Conservation (phyloP, 2,329 filamentous ascomycete species). For the Emergomyces orientalis region DNA sequence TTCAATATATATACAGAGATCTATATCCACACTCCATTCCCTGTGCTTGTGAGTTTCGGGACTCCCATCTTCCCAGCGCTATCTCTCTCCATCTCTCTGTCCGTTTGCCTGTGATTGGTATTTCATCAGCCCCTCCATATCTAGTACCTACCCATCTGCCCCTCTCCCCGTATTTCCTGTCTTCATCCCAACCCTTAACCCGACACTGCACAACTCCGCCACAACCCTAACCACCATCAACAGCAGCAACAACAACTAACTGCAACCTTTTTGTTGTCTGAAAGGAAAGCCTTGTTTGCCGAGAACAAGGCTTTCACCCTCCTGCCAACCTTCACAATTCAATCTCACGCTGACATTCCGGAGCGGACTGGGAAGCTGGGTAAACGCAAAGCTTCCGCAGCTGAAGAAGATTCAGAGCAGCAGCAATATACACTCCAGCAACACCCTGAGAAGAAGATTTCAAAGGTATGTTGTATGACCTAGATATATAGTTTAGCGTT, state of each 20-base stretch:
- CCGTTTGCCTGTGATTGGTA: background rate
- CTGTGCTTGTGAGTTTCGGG: background rate
- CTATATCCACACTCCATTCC: background rate
- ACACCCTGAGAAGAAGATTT: slow-evolving; percentile 44
- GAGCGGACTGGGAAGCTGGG: slow-evolving; percentile 11
- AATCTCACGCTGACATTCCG: slow-evolving; percentile 20
- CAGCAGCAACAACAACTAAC: background rate
- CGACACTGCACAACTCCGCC: background rate
- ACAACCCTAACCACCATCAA: background rate
- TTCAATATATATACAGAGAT: too few relatives aligned
- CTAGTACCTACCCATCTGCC: too few relatives aligned
- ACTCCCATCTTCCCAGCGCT: background rate
- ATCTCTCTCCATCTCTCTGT: background rate
- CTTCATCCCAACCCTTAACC: background rate
- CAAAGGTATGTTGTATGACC: slow-evolving; percentile 35
- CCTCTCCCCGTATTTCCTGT: background rate
- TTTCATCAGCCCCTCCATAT: background rate
- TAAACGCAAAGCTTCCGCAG: slow-evolving; percentile 17
- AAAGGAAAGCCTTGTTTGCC: slow-evolving; percentile 22
- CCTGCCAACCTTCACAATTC: slow-evolving; percentile 22
- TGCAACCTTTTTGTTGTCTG: background rate
- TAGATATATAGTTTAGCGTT: background rate
- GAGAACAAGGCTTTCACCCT: slow-evolving; percentile 30
- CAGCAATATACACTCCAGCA: background rate
- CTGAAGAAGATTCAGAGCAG: slow-evolving; percentile 27